Evolutionary conservation across 371 early-diverging fungal genomes (phyloP), one percentile per base, ranked within the genome.

Genomic region (Mortierella sp.): DNA sequence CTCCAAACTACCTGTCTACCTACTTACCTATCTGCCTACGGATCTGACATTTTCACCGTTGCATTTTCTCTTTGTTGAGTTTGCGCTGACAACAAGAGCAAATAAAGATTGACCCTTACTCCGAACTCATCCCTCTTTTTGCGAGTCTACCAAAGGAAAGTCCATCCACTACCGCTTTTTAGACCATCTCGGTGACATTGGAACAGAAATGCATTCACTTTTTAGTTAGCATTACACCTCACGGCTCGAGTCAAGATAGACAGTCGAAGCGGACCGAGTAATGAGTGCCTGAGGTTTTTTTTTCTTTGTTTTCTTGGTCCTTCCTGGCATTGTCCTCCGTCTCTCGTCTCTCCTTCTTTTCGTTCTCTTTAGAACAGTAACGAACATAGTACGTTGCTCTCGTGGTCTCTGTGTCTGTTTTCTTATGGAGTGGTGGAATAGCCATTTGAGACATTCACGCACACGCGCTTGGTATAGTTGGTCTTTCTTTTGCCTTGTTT

Each of bases 311-410:
- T 56, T 10, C 56, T 56, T 56, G 0, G 3, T 55, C n/a, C 27
- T 55, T 55, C n/a, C 8, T 49, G 49, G 18, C 18, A 49, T 49
- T 0, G 18, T 14, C 18, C 49, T 18, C 18, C 16, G 4, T 16
- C 18, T 14, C 18, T 18, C 1, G 5, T 4, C 56, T 56, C n/a
- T 27, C 51, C 51, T 56, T n/a, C 27, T 56, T 56, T 56, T 56
- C 56, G 56, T 56, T 56, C 56, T n/a, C 56, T n/a, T 56, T 56
- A n/a, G 56, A n/a, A n/a, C 56, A 56, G 56, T 51, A 51, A 51
- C 4, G 21, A 51, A 51, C 21, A 51, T 16, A 51, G 51, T 21
- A 51, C 18, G 51, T 51, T 51, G 21, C 21, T 51, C 21, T 51
- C 16, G 2, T 21, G 3, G 0, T 21, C 51, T 51, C 5, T 21